Conservation (phyloP, 2,329 filamentous ascomycete genomes). For the Pseudocercospora cruenta region DNA sequence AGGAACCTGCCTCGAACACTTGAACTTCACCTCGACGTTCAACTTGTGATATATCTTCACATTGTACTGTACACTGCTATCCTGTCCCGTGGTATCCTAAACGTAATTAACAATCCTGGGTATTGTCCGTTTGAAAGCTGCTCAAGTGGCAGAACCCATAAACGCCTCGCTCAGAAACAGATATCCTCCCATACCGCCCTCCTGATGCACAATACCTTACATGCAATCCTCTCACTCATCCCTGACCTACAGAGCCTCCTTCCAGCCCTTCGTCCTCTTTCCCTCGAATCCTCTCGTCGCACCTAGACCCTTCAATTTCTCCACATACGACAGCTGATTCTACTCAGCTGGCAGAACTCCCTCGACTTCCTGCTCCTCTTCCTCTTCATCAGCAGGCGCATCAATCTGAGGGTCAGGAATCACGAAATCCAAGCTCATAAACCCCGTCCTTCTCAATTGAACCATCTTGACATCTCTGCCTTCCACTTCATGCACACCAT, state of each 20-base stretch:
- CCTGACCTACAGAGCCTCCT: background rate
- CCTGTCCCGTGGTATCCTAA: background rate
- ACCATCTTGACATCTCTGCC: slow-evolving; percentile 73
- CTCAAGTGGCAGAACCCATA: background rate
- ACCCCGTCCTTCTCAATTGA: slow-evolving; percentile 78
- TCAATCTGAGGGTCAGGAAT: slow-evolving; percentile 76
- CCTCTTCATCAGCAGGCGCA: slow-evolving; percentile 29
- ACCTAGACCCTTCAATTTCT: background rate
- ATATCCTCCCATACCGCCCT: background rate
- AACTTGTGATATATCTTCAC: background rate
- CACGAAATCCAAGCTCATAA: slow-evolving; percentile 83
- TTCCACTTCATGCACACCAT: slow-evolving; percentile 63
- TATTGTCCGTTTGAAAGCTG: background rate
- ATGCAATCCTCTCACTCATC: background rate
- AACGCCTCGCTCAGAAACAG: background rate
- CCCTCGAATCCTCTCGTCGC: background rate
- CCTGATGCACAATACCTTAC: background rate
- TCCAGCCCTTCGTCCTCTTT: background rate
- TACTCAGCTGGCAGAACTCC: background rate
- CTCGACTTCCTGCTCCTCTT: slow-evolving; percentile 19
- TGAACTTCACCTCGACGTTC: background rate
- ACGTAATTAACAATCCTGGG: background rate
- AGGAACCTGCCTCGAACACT: no score
- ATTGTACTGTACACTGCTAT: slow-evolving; percentile 2
- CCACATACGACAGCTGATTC: background rate